Conservation (phyloP, 345 rosid genomes). For the Pugionium cornutum region DNA sequence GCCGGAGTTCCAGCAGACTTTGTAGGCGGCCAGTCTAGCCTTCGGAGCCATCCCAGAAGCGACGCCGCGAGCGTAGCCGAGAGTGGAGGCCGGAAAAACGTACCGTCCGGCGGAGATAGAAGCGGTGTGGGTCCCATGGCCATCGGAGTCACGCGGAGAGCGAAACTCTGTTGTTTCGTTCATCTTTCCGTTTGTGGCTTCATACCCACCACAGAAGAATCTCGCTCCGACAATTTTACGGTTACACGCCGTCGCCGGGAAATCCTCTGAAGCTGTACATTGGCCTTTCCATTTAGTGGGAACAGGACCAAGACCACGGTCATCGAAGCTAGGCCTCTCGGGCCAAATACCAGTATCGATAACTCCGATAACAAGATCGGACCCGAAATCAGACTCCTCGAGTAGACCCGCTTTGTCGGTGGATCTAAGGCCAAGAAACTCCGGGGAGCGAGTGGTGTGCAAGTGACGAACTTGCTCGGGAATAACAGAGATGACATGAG, state of each 20-base stretch:
- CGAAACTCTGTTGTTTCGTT: slow-evolving; percentile 66
- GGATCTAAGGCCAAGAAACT: slow-evolving; percentile 73
- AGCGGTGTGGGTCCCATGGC: slow-evolving; percentile 91
- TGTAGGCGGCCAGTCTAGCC: slow-evolving; percentile 83
- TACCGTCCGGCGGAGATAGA: slow-evolving; percentile 83
- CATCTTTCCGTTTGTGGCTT: slow-evolving; percentile 72
- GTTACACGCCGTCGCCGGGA: slow-evolving; percentile 56
- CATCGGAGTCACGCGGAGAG: slow-evolving; percentile 85
- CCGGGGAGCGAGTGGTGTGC: slow-evolving; percentile 93
- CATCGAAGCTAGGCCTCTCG: slow-evolving; percentile 79
- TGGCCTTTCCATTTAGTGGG: slow-evolving; percentile 84
- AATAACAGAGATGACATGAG: slow-evolving; percentile 63
- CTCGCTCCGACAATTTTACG: slow-evolving; percentile 79
- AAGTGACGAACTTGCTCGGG: slow-evolving; percentile 73
- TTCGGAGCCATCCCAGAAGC: slow-evolving; percentile 97
- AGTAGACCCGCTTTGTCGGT: slow-evolving; percentile 70
- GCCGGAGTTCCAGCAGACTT: slow-evolving; percentile 92
- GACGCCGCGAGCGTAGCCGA: slow-evolving; percentile 78
- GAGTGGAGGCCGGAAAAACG: slow-evolving; percentile 73
- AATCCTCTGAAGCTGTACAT: slow-evolving; percentile 50
- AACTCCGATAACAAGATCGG: slow-evolving; percentile 90
- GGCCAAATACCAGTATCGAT: slow-evolving; percentile 97
- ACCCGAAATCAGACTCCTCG: slow-evolving; percentile 86
- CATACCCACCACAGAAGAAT: slow-evolving; percentile 75
- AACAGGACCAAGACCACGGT: slow-evolving; percentile 67